Conservation (phyloP, 768 basidiomycete genomes). For the Gymnopilus dilepis region DNA sequence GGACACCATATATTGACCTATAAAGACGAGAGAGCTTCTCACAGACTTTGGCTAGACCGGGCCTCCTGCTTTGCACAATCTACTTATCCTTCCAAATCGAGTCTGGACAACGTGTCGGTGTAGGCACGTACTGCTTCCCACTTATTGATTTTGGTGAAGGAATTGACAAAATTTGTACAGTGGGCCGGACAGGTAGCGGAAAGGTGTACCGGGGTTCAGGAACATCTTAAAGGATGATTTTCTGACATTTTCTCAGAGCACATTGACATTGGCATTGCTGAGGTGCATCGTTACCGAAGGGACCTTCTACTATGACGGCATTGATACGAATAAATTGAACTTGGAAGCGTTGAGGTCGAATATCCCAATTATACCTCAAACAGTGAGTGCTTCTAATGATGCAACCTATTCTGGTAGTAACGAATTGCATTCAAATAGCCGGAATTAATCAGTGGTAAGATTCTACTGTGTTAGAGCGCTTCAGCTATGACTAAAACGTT, state of each 20-base stretch:
- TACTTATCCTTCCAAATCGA: constrained; percentile 14
- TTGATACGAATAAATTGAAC: constrained; percentile 50
- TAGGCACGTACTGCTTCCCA: constrained; percentile 7
- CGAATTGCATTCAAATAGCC: constrained; percentile 37
- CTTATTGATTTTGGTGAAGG: neutral
- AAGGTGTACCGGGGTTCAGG: constrained; percentile 23
- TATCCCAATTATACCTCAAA: constrained; percentile 61
- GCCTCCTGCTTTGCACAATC: constrained; percentile 14
- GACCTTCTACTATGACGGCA: constrained; percentile 54
- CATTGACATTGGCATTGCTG: constrained; percentile 42
- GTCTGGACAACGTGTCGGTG: constrained; percentile 19
- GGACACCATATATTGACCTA: too few relatives aligned
- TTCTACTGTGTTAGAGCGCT: neutral
- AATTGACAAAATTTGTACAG: constrained; percentile 6
- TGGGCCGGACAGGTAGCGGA: constrained; percentile 32
- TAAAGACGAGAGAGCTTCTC: too few relatives aligned
- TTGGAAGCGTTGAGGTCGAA: constrained; percentile 56
- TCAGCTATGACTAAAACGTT: neutral
- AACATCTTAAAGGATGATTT: neutral
- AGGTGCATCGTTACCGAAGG: constrained; percentile 59
- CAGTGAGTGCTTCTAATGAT: constrained; percentile 26
- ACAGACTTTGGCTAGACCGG: constrained; percentile 17
- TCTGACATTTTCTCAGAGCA: constrained; percentile 21
- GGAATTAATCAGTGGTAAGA: constrained; percentile 35
- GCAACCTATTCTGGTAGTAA: constrained; percentile 34